Percentiles rank a stretch among this genome's conserved stretches.
Conservation (phyloP, 2,329 filamentous ascomycete genomes). For the Rhytidhysteron rufulum region DNA sequence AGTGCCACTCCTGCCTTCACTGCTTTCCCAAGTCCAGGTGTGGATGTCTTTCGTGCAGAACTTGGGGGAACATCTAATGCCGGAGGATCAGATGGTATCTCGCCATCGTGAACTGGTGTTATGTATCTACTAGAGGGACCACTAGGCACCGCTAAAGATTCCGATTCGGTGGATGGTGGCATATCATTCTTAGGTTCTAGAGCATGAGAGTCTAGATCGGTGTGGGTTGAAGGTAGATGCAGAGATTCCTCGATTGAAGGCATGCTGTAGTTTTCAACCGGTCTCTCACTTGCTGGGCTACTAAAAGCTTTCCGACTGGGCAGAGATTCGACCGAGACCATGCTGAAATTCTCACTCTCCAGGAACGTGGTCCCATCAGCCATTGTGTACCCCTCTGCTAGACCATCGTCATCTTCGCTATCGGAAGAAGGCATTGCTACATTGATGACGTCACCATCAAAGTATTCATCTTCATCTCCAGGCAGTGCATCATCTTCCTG, state of each 20-base stretch:
- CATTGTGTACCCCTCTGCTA: background rate
- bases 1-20: constrained; percentile 37
- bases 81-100: constrained; percentile 28
- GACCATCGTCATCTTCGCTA: constrained; percentile 14
- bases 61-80: constrained; percentile 17
- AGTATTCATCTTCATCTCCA: too few relatives aligned
- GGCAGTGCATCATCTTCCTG: constrained; percentile 13
- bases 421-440: constrained; percentile 5
- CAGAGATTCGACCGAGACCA: constrained; percentile 48
- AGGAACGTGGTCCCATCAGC: constrained; percentile 37
- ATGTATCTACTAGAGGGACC: constrained; percentile 18
- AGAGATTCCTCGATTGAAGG: constrained; percentile 9
- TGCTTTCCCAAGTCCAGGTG: constrained; percentile 30
- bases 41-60: constrained; percentile 20
- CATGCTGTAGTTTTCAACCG: constrained; percentile 6
- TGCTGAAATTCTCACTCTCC: constrained; percentile 49
- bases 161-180: constrained; percentile 4
- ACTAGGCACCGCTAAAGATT: constrained; percentile 6
- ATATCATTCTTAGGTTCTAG: background rate
- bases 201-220: background rate
- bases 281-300: constrained; percentile 16
- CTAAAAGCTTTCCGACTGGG: constrained; percentile 27
- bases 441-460: too few relatives aligned
- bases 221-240: background rate
- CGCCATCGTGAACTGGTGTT: constrained; percentile 25